Evolutionary conservation across 805 yeast species (phyloP), one percentile per base, ranked within the genome.

Genomic region (Peterozyma xylosa): DNA sequence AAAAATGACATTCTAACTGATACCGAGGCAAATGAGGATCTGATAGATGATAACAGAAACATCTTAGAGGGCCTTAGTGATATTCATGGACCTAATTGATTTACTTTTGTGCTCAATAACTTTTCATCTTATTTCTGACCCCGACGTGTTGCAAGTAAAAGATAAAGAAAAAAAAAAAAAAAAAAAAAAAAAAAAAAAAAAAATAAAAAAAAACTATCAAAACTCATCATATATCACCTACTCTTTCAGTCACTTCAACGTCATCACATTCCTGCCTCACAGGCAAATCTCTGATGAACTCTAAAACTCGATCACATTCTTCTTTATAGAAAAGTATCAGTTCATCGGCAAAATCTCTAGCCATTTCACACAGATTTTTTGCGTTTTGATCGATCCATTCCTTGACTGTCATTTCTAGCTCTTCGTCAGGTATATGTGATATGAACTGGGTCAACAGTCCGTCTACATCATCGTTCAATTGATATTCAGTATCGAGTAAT

Each of bases 301-400:
- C 53, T 15, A 83, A 52, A 3, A 88, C 87, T 30, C 66, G 57
- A 27, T 68, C 65, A 36, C 76, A 71, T 45, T 80, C 80, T 1
- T 51, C 55, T 37, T 66, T 70, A 51, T 80, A 74, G 13, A 66
- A 65, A 14, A 61, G 54, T 16, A 80, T 59, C 67, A 84, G 69
- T 30, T 58, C 62, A 4, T 68, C 65, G 33, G 79, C 67, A 29
- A 73, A 71, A 29, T 66, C 66, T 32, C 66, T 57, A 5, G 82
- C 65, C 39, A 76, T 65, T 27, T 59, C 59, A 36, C 71, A 71
- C 17, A 84, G 80, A 49, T 73, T 75, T 11, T 62, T 59, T 0
- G 87, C 84, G 52, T 74, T 73, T 50, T 71, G 66, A 30, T 55
- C 54, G 16, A 85, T 61, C 95, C 95, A 88, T 47, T 83, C 76